Base-by-base conservation (phyloP, 129 eudicot species). In the Lonicera japonica region DNA sequence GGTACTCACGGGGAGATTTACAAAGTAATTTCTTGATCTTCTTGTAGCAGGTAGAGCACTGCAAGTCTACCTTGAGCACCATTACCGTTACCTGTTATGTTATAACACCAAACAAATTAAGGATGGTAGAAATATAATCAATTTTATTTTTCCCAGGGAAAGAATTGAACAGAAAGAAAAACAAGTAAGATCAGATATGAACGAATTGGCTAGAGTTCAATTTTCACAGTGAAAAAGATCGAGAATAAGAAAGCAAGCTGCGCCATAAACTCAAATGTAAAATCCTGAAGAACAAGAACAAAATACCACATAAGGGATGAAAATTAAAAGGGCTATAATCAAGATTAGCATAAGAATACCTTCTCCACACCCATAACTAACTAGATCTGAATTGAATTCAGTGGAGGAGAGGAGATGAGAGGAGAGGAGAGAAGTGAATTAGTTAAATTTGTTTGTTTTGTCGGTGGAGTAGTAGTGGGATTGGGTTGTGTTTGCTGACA, bases 1-100 rank as follows among this genome's bases (percentile, higher is more conserved):
- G 47, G 36, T 25, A 72, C 97, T 77, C 4, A 90, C 97, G 85
- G 45, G 95, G 97, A 74, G 81, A 83, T 73, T 77, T 77, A 76
- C 90, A 84, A 66, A 90, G 87, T 47, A 82, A 48, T 68, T 79
- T 86, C 82, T 75, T 84, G 83, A 87, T 80, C 75, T 90, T 87
- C 80, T 74, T 83, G 89, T 86, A 86, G 80, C 97, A 90, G 70
- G 84, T 46, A 10, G 80, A 50, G 63, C 97, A 90, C 36, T 87
- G 79, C 5, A 90, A 88, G 72, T 92, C 96, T 55, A 78, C 98
- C 66, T 82, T 73, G n/a, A 92, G 77, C 52, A 87, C 72, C 98
- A 92, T 92, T 6, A 45, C 25, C 0, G 91, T 84, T 21, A 68
- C 85, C 88, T 89, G 17, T 5, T 13, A 59, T 50, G 11, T 10